Evolutionary conservation across 192 early-diverging fungal genomes (phyloP), one percentile per base, ranked within the genome.

Genomic region (Backusella macrospora): DNA sequence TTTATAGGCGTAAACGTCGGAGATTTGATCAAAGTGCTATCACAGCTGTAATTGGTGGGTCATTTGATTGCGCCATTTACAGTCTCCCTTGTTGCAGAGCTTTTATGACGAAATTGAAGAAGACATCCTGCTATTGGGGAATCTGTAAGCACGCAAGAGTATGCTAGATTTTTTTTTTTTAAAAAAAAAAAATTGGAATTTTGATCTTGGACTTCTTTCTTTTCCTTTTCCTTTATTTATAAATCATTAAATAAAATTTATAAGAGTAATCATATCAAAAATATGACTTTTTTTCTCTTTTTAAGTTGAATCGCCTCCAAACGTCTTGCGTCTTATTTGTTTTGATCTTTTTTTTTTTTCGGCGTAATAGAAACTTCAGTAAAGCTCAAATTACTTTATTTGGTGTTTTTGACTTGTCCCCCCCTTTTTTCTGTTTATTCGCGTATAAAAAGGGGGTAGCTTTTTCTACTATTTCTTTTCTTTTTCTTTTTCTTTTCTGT

Each of bases 41-140:
- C 52, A 59, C 12, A 26, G 37, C 4, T 75, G 55, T 75, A 45
- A 59, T 65, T 66, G 72, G 72, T 40, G 40, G 34, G 44, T 40
- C 16, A 37, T 47, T 29, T 40, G 46, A 73, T 73, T 66, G 72
- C 64, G 72, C 63, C 72, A 73, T 73, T 42, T 15, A 38, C 21
- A 39, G 10, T 29, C 42, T 16, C 34, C 65, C 38, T 66, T 66
- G 65, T 39, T 37, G 39, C 65, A 66, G 18, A 39, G 38, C 12
- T 16, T 37, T 44, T 18, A 39, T 21, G 42, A 40, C 42, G 65
- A 66, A 66, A 39, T 42, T 40, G 14, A 43, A 44, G 37, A 66
- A 55, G 18, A 1, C 49, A 55, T 55, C 49, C 49, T 55, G 49
- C 49, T 26, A 55, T 55, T 55, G 49, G 49, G 49, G 49, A 55